phyloP scores from a whole-genome alignment of 2,329 filamentous ascomycete species.

The Pseudogymnoascus sp. region DNA sequence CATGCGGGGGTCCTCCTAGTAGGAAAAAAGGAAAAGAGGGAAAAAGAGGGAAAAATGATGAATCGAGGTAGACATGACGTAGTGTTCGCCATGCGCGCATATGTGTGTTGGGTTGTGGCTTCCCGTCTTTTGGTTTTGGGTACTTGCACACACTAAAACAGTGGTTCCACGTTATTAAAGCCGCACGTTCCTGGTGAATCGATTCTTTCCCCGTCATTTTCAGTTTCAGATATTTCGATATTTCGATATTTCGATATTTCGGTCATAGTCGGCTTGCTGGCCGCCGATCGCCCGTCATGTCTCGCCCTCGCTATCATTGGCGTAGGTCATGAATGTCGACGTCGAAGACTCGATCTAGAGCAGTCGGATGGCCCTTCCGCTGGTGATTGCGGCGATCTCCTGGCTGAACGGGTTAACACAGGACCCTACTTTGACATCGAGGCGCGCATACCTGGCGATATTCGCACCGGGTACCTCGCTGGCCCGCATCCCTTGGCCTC shows the following conservation, averaged over 20 bases:
- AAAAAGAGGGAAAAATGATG: not conserved
- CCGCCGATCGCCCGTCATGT: not conserved
- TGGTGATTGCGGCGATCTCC: not conserved
- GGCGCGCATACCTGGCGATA: not conserved
- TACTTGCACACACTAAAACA: not conserved
- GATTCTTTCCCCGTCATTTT: not conserved
- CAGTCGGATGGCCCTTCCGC: not conserved
- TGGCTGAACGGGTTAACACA: not conserved
- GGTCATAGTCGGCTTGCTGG: not conserved
- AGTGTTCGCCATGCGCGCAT: not conserved
- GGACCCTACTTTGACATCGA: not conserved
- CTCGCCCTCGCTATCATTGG: not conserved
- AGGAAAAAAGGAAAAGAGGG: not conserved
- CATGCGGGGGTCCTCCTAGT: not conserved
- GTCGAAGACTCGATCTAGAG: not conserved
- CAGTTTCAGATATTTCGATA: no score
- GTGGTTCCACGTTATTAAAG: not conserved
- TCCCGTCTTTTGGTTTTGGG: not conserved
- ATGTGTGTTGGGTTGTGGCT: not conserved
- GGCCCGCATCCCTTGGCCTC: not conserved
- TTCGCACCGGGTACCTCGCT: conserved; percentile 1
- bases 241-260: not conserved
- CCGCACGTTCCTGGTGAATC: not conserved
- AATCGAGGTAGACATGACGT: not conserved
- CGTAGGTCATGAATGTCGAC: not conserved